Conservation (phyloP, 441 rosid species). For the Sinapis alba region DNA sequence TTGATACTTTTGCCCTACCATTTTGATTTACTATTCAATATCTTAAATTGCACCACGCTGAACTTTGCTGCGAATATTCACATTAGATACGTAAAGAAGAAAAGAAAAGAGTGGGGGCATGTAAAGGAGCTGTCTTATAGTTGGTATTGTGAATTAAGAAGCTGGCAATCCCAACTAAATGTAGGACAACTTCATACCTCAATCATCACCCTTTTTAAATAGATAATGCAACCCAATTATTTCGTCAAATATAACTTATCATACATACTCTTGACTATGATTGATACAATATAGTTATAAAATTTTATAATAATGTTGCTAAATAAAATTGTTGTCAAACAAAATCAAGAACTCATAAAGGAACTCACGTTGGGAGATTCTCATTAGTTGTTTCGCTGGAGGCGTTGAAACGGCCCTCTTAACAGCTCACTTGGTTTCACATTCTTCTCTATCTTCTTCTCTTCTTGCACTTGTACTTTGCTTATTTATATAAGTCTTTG, state of each 20-base stretch:
- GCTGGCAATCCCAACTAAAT: constrained; percentile 34
- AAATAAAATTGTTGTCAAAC: constrained; percentile 16
- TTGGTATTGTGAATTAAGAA: constrained; percentile 31
- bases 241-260: not conserved
- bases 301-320: not conserved
- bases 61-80: constrained; percentile 33
- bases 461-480: too few species aligned
- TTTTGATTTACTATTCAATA: not conserved
- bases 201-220: constrained; percentile 26
- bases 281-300: not conserved
- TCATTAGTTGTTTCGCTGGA: constrained; percentile 37
- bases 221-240: constrained; percentile 28
- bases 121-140: constrained; percentile 31
- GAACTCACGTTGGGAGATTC: constrained; percentile 39
- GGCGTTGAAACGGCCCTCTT: constrained; percentile 38
- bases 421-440: constrained; percentile 41
- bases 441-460: constrained; percentile 29
- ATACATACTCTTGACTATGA: constrained; percentile 4
- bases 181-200: constrained; percentile 24
- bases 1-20: not conserved
- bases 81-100: constrained; percentile 13
- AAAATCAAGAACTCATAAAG: constrained; percentile 28
- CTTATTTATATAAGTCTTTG: constrained; percentile 31
- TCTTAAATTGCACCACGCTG: not conserved
- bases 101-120: constrained; percentile 18